These are phyloP conservation scores for Ophiocordyceps camponoti-leonardi DNA, from an alignment of 2,329 filamentous ascomycete genomes.

Conservation along the genomic window DNA sequence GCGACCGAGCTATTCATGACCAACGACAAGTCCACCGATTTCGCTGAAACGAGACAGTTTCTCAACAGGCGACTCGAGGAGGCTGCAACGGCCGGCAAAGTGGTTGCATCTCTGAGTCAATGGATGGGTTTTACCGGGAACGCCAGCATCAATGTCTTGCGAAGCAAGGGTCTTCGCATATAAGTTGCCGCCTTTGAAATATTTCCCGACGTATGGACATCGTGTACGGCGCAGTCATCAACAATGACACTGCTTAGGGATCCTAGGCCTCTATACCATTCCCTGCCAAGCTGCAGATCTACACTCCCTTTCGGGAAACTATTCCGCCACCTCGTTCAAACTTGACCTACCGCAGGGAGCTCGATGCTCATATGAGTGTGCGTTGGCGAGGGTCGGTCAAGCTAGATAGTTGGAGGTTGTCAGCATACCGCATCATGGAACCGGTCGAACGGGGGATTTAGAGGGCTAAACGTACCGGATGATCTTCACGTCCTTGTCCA, in stretches of 20 bases:
- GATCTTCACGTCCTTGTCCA: slow-evolving; percentile 58
- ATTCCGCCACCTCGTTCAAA: neutral
- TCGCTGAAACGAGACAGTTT: slow-evolving; percentile 63
- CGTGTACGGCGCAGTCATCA: neutral
- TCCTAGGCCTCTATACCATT: neutral
- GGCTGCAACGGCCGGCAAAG: slow-evolving; percentile 41
- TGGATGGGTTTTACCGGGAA: slow-evolving; percentile 72
- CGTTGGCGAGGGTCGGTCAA: slow-evolving; percentile 43
- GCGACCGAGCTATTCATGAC: slow-evolving; percentile 88
- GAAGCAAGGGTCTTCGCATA: slow-evolving; percentile 76
- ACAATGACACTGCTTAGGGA: neutral
- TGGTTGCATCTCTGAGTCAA: slow-evolving; percentile 46
- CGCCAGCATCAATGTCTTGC: slow-evolving; percentile 62
- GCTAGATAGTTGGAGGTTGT: slow-evolving; percentile 14
- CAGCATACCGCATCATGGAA: neutral
- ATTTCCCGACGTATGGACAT: neutral
- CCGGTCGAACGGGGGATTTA: neutral
- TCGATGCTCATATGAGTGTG: slow-evolving; percentile 15
- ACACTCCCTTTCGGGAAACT: neutral
- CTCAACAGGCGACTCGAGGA: slow-evolving; percentile 60
- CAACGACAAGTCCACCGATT: slow-evolving; percentile 60
- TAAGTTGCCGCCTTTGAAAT: slow-evolving; percentile 19
- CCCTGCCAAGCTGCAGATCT: neutral
- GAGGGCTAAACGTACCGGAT: slow-evolving; percentile 42
- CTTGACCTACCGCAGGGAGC: neutral